Evolutionary conservation across 495 filamentous ascomycete species (phyloP).

Genomic region (Hypoxylon crocopeplum): DNA sequence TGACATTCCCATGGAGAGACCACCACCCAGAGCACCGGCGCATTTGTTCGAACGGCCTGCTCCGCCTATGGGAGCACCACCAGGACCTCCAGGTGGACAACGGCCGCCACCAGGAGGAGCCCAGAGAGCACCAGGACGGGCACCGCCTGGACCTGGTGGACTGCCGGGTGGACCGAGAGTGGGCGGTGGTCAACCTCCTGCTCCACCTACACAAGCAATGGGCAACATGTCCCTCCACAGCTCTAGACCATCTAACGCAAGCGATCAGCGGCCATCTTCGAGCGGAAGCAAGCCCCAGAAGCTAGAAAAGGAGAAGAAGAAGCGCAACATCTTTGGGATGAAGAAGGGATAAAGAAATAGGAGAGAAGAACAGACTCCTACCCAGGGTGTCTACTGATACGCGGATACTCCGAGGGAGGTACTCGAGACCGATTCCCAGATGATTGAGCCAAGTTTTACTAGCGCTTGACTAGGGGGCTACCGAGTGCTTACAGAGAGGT

Average conservation of each 20-base stretch:
- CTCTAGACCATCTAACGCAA: slow-evolving; percentile 37
- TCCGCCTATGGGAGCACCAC: slow-evolving; percentile 49
- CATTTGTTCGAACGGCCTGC: slow-evolving; percentile 85
- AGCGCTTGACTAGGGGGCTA: no score
- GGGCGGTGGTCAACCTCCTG: slow-evolving; percentile 34
- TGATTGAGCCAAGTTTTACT: no score
- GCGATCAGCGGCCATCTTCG: slow-evolving; percentile 39
- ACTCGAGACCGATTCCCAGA: no score
- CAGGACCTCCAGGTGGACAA: slow-evolving; percentile 42
- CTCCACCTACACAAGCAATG: slow-evolving; percentile 65
- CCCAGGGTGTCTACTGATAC: no score
- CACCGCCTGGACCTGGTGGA: slow-evolving; percentile 35
- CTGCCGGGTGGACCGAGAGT: slow-evolving; percentile 34
- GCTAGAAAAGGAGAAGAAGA: slow-evolving; percentile 73
- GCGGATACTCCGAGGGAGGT: no score
- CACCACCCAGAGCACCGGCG: slow-evolving; percentile 79
- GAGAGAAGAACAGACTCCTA: not conserved
- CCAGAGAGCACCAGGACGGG: slow-evolving; percentile 32
- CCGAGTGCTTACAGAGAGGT: no score
- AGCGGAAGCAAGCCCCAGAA: slow-evolving; percentile 55
- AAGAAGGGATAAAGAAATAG: slow-evolving; percentile 53
- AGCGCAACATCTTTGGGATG: slow-evolving; percentile 77
- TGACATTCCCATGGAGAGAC: slow-evolving; percentile 80
- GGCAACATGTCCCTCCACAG: slow-evolving; percentile 62
- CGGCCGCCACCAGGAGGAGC: slow-evolving; percentile 36